Base-by-base conservation (phyloP, 306 rosid genomes). In the Cucumis sativus region DNA sequence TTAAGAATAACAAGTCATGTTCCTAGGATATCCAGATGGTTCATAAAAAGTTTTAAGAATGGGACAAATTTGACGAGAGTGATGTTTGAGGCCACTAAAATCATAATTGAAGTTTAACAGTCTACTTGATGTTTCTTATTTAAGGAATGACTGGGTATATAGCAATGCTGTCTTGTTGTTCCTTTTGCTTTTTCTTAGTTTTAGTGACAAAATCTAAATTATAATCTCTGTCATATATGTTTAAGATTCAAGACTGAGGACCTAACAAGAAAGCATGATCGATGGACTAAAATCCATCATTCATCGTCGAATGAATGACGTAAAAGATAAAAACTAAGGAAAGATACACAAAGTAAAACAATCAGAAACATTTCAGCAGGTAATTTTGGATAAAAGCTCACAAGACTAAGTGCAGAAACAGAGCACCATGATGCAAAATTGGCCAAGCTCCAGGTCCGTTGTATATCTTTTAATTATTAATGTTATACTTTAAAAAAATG, bases 381-480 rank as follows among this genome's bases (percentile, higher is more conserved):
- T 58, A 55, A 17, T 16, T 21, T 30, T 25, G 21, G 74, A 82
- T 35, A 15, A 73, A 74, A 78, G 89, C 99, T 85, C 83, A 95
- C 99, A 73, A 96, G 93, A 79, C 99, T 91, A 77, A 96, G 88
- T 59, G 98, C 99, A 61, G 98, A 84, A 91, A 96, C 78, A 91
- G 72, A 77, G 99, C 82, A 72, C 96, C 96, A 85, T 91, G 93
- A 82, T 96, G 97, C 89, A 96, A 83, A 77, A 96, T 89, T 10
- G 99, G 84, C 98, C 99, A 92, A 52, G 83, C 83, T 76, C 89
- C 97, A 54, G 89, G 80, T 78, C 97, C 99, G 84, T 70, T 87
- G 86, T 96, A 96, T 83, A 88, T 89, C 25, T 65, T 63, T 14
- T 35, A 63, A 11, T 15, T 64, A 63, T 63, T 63, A 33, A 28